Evolutionary conservation across 768 basidiomycete species (phyloP).

Genomic region (Arthromyces matolae): DNA sequence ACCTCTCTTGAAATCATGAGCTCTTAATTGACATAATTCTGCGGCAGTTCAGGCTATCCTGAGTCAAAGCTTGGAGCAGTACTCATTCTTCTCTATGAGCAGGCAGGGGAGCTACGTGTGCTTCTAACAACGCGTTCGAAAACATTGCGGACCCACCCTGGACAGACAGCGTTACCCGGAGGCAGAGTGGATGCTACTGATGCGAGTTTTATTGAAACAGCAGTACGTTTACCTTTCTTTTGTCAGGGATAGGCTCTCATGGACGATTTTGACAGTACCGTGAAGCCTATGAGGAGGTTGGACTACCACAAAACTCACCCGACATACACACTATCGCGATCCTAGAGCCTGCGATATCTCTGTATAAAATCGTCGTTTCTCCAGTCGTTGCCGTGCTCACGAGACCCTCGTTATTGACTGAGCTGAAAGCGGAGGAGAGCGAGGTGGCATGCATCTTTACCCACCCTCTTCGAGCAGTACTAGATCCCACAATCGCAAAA

Average conservation of each 20-base stretch:
- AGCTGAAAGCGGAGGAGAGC: slow-evolving; percentile 50
- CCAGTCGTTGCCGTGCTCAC: slow-evolving; percentile 75
- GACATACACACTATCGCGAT: slow-evolving; percentile 57
- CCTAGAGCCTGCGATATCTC: slow-evolving; percentile 65
- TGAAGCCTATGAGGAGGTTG: slow-evolving; percentile 86
- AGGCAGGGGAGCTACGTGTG: slow-evolving; percentile 63
- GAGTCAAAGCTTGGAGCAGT: slow-evolving; percentile 64
- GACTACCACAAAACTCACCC: slow-evolving; percentile 53
- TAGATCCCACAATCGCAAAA: slow-evolving; percentile 55
- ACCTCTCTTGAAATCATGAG: slow-evolving; percentile 8
- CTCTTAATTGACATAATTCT: slow-evolving; percentile 15
- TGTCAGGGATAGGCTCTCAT: neutral
- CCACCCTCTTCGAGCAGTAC: slow-evolving; percentile 69
- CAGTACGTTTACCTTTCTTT: slow-evolving; percentile 41
- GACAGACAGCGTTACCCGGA: slow-evolving; percentile 81
- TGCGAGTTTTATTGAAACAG: slow-evolving; percentile 58
- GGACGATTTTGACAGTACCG: slow-evolving; percentile 48
- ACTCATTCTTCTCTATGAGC: slow-evolving; percentile 74
- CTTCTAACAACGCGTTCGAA: slow-evolving; percentile 86
- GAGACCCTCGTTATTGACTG: slow-evolving; percentile 44
- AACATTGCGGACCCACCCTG: slow-evolving; percentile 67
- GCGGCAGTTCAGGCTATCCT: slow-evolving; percentile 28
- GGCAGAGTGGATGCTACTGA: slow-evolving; percentile 75
- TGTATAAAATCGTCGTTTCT: slow-evolving; percentile 67
- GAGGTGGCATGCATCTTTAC: slow-evolving; percentile 82